phyloP scores from a whole-genome alignment of 2,329 filamentous ascomycete genomes.

The Penicillium sp. region DNA sequence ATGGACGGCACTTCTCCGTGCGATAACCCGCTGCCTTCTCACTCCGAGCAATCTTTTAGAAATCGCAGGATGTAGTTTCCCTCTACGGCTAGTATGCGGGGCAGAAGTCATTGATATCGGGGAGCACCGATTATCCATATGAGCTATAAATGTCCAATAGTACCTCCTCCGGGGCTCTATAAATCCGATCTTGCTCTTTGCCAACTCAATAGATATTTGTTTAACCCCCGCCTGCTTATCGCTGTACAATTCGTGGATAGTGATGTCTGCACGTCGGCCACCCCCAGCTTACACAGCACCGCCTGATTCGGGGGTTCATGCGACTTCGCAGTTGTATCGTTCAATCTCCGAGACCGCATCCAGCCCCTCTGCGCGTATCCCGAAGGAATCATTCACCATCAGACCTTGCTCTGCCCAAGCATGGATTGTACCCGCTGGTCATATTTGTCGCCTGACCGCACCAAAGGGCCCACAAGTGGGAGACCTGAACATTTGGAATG shows the following conservation, averaged over 20 bases:
- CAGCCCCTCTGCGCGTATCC: constrained; percentile 27
- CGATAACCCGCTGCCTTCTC: neutral
- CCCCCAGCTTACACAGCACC: constrained; percentile 42
- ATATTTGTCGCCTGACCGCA: constrained; percentile 70
- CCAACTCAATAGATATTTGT: too few relatives aligned
- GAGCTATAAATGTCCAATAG: neutral
- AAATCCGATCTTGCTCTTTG: neutral
- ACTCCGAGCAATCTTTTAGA: neutral
- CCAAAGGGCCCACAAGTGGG: constrained; percentile 78
- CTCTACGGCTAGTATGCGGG: neutral
- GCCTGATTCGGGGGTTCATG: constrained; percentile 36
- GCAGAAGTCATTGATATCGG: neutral
- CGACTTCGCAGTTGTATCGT: constrained; percentile 37
- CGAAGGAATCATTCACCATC: constrained; percentile 56
- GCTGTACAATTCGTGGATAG: neutral
- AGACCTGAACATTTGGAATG: constrained; percentile 80
- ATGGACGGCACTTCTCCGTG: neutral
- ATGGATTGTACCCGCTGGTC: constrained; percentile 68
- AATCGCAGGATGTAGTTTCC: constrained; percentile 5
- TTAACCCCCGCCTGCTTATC: neutral
- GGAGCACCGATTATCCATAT: neutral
- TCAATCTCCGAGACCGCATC: constrained; percentile 39
- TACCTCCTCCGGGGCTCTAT: neutral
- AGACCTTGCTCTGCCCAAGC: constrained; percentile 72
- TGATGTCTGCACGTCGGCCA: constrained; percentile 35